A percentile compares a stretch with the other conserved stretches of the same genome.
These are phyloP conservation scores for Phytophthora multivora DNA, from an alignment of 352 stramenopile species.

Conservation along the genomic window DNA sequence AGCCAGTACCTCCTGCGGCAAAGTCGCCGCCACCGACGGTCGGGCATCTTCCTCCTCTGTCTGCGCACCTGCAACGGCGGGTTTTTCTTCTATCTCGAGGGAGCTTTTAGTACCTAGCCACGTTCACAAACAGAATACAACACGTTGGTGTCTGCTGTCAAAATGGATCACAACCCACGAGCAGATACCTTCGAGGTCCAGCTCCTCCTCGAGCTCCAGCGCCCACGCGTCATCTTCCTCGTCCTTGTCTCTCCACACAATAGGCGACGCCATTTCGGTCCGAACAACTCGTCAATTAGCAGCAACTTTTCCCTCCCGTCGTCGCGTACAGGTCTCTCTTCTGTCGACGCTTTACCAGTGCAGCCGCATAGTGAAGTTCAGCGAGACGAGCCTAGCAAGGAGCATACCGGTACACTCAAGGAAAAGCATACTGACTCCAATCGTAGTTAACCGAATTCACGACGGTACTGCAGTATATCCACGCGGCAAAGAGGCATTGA, in stretches of 20 bases:
- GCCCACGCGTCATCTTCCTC: constrained; percentile 70
- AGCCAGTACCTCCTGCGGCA: constrained; percentile 78
- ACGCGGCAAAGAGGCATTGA: constrained; percentile 23
- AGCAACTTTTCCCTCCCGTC: neutral
- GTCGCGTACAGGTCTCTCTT: constrained; percentile 6
- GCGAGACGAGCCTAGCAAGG: too few relatives aligned
- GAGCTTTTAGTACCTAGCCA: constrained; percentile 4
- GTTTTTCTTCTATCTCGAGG: constrained; percentile 23
- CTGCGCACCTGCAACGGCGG: neutral
- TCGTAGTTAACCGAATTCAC: too few relatives aligned
- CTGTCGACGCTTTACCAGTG: neutral
- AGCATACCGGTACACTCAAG: too few relatives aligned
- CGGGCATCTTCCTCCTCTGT: neutral
- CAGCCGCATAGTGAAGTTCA: too few relatives aligned
- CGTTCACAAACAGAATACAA: neutral
- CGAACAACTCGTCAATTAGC: neutral
- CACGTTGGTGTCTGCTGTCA: too few relatives aligned
- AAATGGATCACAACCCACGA: neutral
- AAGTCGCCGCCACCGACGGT: constrained; percentile 40
- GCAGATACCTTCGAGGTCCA: constrained; percentile 44
- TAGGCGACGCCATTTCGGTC: constrained; percentile 3
- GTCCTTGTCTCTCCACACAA: neutral
- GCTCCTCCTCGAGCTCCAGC: constrained; percentile 73
- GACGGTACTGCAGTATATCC: constrained; percentile 3
- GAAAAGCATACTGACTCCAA: too few relatives aligned